Evolutionary conservation across 2,329 filamentous ascomycete species (phyloP).

Genomic region (Sporothrix humicola): DNA sequence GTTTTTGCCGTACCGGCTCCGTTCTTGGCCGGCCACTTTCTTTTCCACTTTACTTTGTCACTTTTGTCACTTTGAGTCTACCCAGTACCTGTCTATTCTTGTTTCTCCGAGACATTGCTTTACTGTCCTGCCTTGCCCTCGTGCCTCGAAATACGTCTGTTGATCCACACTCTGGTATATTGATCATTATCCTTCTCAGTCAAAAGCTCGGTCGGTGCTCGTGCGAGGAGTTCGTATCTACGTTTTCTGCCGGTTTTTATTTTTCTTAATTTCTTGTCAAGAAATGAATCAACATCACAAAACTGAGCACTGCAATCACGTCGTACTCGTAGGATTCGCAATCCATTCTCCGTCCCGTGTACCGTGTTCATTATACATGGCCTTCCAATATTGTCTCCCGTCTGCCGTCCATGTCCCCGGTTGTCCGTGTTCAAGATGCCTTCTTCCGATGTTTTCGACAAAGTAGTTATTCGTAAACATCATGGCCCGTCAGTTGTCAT

Average conservation of each 20-base stretch:
- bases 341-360: neutral
- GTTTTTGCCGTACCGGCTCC: conserved; percentile 19
- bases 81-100: neutral
- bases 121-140: neutral
- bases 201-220: neutral
- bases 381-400: neutral
- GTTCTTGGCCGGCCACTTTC: neutral
- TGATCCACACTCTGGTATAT: too few relatives aligned
- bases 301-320: neutral
- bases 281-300: neutral
- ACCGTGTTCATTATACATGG: too few relatives aligned
- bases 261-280: neutral
- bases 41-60: neutral
- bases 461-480: too few relatives aligned
- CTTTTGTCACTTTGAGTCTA: too few relatives aligned
- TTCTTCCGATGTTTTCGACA: neutral
- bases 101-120: conserved; percentile 21
- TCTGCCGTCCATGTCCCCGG: neutral
- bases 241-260: neutral
- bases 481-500: too few relatives aligned
- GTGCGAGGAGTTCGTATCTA: neutral
- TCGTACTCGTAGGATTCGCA: conserved; percentile 1
- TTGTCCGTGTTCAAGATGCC: neutral
- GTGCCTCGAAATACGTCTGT: neutral
- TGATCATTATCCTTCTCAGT: neutral